Evolutionary conservation across 2,329 filamentous ascomycete genomes (phyloP), one percentile per base, ranked within the genome.

Genomic region (Coniochaeta pulveracea): DNA sequence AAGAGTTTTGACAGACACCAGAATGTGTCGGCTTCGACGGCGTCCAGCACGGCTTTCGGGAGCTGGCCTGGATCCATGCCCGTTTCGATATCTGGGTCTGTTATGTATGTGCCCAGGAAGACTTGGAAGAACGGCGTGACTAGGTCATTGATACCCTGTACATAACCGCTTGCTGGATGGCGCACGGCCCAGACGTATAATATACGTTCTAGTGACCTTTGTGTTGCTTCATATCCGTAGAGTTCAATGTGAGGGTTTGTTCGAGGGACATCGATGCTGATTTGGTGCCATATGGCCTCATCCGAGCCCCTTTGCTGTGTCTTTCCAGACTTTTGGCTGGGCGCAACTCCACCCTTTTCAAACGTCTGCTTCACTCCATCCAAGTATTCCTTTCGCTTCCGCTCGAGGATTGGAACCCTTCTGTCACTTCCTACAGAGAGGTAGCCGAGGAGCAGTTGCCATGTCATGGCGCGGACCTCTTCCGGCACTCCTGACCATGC

Each of bases 71-170:
- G 91, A 54, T 98, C 91, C 86, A 98, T 95, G 36, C 88, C 89
- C 37, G 75, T 80, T 54, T 94, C 86, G 29, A 96, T 85, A 50
- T 95, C 80, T 18, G 80, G 73, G 53, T 95, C 85, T n/a, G 85
- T 88, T 40, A 96, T 91, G 57, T 98, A 98, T 27, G 84, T 80
- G 4, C 85, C 85, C 4, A 98, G 65, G 47, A 98, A 98, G 3
- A 96, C 89, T 57, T 98, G 88, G 82, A 85, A 98, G 52, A 98
- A 96, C 1, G 91, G 91, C 8, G 89, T 94, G 10, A 95, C 91
- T 19, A 98, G 71, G 52, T 98, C 91, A 55, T 98, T 98, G 59
- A 98, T 98, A 22, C 91, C 91, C 60, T 98, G 91, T 0, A 98
- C 91, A 50, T 98, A 98, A 33, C 91, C 91, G 50, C 86, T 94